Evolutionary conservation across 2,329 filamentous ascomycete genomes (phyloP), one percentile per base, ranked within the genome.

Genomic region (Fusarium sp.): DNA sequence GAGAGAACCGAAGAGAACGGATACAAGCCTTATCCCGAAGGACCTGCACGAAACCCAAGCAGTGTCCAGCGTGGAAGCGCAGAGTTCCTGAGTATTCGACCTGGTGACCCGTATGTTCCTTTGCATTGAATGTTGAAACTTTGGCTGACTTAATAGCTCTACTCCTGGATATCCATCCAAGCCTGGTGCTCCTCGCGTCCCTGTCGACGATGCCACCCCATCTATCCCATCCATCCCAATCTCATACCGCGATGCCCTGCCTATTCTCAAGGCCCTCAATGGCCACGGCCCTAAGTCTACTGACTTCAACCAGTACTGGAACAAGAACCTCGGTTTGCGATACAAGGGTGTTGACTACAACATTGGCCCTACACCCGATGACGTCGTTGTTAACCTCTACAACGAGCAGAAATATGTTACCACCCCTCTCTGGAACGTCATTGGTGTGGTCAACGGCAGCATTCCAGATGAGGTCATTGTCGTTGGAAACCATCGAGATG

Each of bases 141-240:
- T 40, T 7, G 29, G n/a, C 71, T 80, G 58, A 78, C 8, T 10
- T 31, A 24, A 11, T 64, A 86, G 84, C 58, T 97, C 96, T 0
- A 98, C 96, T 0, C 94, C 95, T 20, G 96, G 96, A 13, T 98
- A 98, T 79, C 93, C 96, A 9, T 98, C 95, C 1, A 96, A 96
- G 81, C 96, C 95, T 6, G 96, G 93, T n/a, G 93, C 88, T 27
- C 93, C 94, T 38, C 92, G 96, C 27, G 87, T 91, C 67, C 90
- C 94, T 9, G 90, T 92, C 0, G 87, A 94, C 22, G 86, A 89
- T 31, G 88, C 89, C 8, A 96, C 93, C 35, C 94, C 96, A 0
- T 91, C 89, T 4, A 98, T 98, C 63, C 96, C 96, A 0, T 98
- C 96, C 1, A 85, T 98, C 2, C 96, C 96, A 5, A 93, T 98